phyloP scores from a whole-genome alignment of 2,329 filamentous ascomycete species.

The Malbranchea zuffiana region DNA sequence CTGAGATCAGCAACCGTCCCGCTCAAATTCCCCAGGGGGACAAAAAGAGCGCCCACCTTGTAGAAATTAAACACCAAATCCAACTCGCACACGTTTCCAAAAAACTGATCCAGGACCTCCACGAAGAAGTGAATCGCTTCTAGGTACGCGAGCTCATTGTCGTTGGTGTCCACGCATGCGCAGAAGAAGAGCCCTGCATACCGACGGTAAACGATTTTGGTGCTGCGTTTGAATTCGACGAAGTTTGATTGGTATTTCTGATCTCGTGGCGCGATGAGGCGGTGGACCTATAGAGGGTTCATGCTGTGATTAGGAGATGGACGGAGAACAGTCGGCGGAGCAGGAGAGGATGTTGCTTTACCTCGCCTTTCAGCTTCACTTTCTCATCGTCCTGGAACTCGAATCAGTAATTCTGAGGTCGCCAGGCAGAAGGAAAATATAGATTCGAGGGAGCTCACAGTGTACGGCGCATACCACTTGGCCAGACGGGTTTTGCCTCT shows the following conservation, averaged over 20 bases:
- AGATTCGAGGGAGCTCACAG: conserved; percentile 37
- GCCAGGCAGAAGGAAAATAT: background rate
- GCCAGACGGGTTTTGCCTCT: conserved; percentile 97
- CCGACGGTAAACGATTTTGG: conserved; percentile 93
- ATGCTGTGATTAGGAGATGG: background rate
- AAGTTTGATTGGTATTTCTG: conserved; percentile 99
- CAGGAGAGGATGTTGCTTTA: conserved; percentile 30
- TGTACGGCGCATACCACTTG: conserved; percentile 98
- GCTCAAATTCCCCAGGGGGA: background rate
- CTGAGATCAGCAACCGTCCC: background rate
- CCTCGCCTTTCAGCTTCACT: conserved; percentile 96
- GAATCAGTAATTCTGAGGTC: background rate
- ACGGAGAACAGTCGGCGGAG: conserved; percentile 6
- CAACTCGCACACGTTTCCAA: conserved; percentile 96
- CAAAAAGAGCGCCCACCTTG: conserved; percentile 41
- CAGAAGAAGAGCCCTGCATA: conserved; percentile 99
- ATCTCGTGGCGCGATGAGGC: conserved; percentile 90
- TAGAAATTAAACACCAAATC: conserved; percentile 71
- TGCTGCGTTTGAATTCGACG: conserved; percentile 62
- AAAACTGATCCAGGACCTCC: conserved; percentile 95
- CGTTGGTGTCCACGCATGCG: conserved; percentile 96
- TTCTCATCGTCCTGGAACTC: conserved; percentile 74
- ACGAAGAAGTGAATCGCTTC: conserved; percentile 99
- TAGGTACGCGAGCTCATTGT: conserved; percentile 93
- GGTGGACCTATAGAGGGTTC: conserved; percentile 59